Evolutionary conservation across 148 eudicot genomes (phyloP).

Genomic region (Vaccinium vitisidaea): DNA sequence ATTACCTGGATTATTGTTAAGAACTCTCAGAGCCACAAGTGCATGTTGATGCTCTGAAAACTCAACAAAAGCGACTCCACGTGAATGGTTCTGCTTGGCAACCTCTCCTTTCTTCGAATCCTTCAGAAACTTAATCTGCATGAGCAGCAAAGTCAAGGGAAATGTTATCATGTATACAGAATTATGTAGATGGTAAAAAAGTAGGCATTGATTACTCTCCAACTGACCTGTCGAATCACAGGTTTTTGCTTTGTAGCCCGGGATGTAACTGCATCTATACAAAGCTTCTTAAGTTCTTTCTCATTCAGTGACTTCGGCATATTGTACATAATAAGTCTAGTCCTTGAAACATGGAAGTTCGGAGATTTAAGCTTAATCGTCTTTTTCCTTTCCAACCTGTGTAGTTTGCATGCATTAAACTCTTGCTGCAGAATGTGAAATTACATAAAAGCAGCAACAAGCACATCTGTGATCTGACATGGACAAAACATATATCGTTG

Average conservation of each 20-base stretch:
- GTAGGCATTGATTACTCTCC: not conserved
- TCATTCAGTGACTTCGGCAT: constrained; percentile 78
- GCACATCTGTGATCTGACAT: not conserved
- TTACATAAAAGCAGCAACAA: not conserved
- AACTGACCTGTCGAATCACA: constrained; percentile 69
- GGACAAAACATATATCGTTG: not conserved
- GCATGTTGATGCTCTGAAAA: constrained; percentile 97
- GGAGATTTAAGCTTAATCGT: constrained; percentile 76
- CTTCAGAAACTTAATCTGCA: constrained; percentile 77
- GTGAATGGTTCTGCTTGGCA: constrained; percentile 57
- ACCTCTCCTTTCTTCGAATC: constrained; percentile 63
- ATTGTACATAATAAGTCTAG: constrained; percentile 86
- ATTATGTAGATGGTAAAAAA: constrained; percentile 16
- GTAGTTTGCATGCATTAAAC: constrained; percentile 11
- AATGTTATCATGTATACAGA: not conserved
- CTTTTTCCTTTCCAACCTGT: constrained; percentile 84
- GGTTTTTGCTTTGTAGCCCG: constrained; percentile 92
- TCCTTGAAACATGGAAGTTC: constrained; percentile 86
- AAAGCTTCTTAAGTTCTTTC: constrained; percentile 59
- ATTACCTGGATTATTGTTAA: constrained; percentile 95
- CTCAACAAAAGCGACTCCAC: constrained; percentile 95
- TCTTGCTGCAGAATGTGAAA: not conserved
- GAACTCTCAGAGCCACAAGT: constrained; percentile 88
- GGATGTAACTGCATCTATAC: constrained; percentile 75
- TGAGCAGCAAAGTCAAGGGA: constrained; percentile 13